Base-by-base conservation (phyloP, 2,329 filamentous ascomycete species). In the Colletotrichum eleusines region DNA sequence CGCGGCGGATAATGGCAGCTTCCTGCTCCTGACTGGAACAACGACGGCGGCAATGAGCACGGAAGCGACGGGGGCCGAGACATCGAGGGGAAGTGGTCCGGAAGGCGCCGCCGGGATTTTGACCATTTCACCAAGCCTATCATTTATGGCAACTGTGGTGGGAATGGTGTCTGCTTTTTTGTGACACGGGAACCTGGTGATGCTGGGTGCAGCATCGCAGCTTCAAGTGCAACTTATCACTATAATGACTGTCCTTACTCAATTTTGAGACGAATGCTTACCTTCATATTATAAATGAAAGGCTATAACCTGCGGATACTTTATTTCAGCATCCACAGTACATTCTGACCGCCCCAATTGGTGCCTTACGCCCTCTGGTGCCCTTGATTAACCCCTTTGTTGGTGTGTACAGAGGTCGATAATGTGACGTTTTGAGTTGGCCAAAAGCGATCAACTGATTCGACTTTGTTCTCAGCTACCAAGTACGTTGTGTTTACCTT, bases 21-120 rank as follows among this genome's bases (percentile, higher is more conserved):
- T 59, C 3, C 53, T 61, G 7, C 33, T 38, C 18, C 61, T 46
- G 44, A 69, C 61, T 1, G 38, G n/a, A 11, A 23, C 20, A 1
- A 33, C 42, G 11, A 38, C 44, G 12, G 33, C 53, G 6, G 2
- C 20, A 0, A 12, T 5, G 14, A 18, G 53, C 16, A 28, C 31
- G 2, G 23, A 20, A 23, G 20, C n/a, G 14, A 40, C 35, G 14
- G 35, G 53, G 20, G 48, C 44, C n/a, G 42, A 23, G 28, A 59
- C 61, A 1, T 63, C 42, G 20, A 63, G 31, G 16, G 28, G 33
- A 8, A 48, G 28, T 23, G 66, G 66, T 4, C 61, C 61, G 16
- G 54, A 66, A 14, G 62, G 53, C 18, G 66, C 66, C 9, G 46
- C 66, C 3, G 54, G 61, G 1, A 9, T 44, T 4, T 5, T 60